Evolutionary conservation across 768 basidiomycete genomes (phyloP).

Genomic region (Leccinellum rugosiceps): DNA sequence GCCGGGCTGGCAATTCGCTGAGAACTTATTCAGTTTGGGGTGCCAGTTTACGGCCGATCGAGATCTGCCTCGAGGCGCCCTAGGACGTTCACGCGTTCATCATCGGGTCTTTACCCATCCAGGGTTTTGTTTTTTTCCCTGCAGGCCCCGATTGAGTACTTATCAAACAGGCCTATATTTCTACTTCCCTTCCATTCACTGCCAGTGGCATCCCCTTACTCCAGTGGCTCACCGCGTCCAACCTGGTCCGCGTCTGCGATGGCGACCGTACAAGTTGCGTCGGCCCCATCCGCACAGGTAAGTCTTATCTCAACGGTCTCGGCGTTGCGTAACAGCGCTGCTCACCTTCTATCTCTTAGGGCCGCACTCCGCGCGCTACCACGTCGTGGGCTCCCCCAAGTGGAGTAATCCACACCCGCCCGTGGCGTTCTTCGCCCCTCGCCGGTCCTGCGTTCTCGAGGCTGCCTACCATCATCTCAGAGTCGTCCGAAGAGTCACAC

Average conservation of each 20-base stretch:
- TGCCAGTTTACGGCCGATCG: constrained; percentile 5
- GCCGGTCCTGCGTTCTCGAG: constrained; percentile 26
- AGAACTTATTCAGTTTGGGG: background rate
- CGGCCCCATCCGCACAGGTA: constrained; percentile 9
- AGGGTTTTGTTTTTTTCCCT: constrained; percentile 12
- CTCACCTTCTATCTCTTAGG: constrained; percentile 7
- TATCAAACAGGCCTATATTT: constrained; percentile 2
- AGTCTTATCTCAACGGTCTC: background rate
- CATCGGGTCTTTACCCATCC: constrained; percentile 1
- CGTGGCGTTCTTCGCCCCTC: constrained; percentile 31
- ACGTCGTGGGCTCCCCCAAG: constrained; percentile 5
- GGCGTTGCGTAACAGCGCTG: background rate
- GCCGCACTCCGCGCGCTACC: constrained; percentile 14
- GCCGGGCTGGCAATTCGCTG: background rate
- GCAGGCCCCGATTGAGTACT: constrained; percentile 2
- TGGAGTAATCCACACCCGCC: constrained; percentile 19
- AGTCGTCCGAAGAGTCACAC: constrained; percentile 20
- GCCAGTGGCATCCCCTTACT: background rate
- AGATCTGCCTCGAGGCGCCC: constrained; percentile 18
- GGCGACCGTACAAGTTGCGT: constrained; percentile 4
- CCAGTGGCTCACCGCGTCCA: background rate
- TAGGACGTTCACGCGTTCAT: constrained; percentile 21
- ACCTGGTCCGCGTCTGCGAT: constrained; percentile 1
- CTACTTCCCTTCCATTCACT: background rate
- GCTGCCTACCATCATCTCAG: constrained; percentile 21